A percentile compares a stretch with the other conserved stretches of the same genome.
Evolutionary conservation across 805 yeast genomes (phyloP).

Genomic region (Schwanniomyces polymorphus): DNA sequence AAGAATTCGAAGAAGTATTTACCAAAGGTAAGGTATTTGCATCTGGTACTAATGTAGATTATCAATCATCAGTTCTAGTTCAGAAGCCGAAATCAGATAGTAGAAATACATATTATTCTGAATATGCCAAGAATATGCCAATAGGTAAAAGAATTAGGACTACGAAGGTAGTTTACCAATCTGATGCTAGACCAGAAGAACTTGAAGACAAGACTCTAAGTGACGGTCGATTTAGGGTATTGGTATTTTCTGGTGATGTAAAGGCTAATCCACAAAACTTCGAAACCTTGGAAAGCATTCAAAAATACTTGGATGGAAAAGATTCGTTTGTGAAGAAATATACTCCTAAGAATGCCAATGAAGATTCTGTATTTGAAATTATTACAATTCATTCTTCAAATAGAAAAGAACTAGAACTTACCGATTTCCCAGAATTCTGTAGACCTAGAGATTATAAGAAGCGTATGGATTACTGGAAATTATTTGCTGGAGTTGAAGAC

Average conservation of each 20-base stretch:
- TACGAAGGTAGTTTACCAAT: conserved; percentile 18
- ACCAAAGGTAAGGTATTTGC: conserved; percentile 26
- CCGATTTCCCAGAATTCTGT: conserved; percentile 23
- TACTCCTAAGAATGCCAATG: conserved; percentile 25
- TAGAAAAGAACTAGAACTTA: conserved; percentile 16
- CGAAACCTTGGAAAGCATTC: conserved; percentile 7
- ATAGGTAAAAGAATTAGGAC: conserved; percentile 24
- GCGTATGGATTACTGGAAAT: conserved; percentile 26
- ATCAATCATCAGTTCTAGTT: conserved; percentile 17
- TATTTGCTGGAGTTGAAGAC: conserved; percentile 20
- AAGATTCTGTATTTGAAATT: conserved; percentile 18
- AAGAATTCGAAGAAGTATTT: conserved; percentile 26
- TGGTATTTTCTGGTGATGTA: conserved; percentile 24
- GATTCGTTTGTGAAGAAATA: conserved; percentile 11
- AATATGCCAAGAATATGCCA: conserved; percentile 17
- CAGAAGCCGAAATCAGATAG: conserved; percentile 7
- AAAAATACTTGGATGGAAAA: conserved; percentile 8
- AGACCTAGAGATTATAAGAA: conserved; percentile 19
- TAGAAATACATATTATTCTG: conserved; percentile 2
- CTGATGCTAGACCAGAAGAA: conserved; percentile 22
- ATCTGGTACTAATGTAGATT: conserved; percentile 27
- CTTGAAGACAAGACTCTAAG: conserved; percentile 20
- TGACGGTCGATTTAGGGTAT: conserved; percentile 30
- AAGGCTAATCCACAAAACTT: conserved; percentile 1
- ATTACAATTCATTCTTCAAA: conserved; percentile 20